phyloP scores from a whole-genome alignment of 441 rosid genomes.

The Arabidopsis lyrata region DNA sequence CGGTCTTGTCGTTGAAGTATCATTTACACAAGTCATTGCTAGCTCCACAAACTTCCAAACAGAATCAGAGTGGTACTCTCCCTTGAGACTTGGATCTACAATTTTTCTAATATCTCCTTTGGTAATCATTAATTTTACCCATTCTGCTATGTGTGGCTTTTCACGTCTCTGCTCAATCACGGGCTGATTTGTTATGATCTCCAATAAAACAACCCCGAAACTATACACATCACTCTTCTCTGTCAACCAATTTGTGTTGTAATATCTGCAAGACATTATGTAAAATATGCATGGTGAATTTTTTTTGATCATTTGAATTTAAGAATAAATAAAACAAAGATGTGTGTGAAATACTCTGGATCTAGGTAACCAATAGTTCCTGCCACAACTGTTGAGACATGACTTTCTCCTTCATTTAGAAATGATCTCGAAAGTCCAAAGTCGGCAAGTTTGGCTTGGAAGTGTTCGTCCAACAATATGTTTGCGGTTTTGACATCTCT shows the following conservation, averaged over 20 bases:
- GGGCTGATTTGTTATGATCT: constrained; percentile 42
- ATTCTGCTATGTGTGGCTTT: constrained; percentile 41
- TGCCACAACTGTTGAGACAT: constrained; percentile 48
- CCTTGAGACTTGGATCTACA: constrained; percentile 57
- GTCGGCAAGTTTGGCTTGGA: constrained; percentile 54
- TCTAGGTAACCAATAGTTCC: constrained; percentile 57
- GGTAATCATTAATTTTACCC: constrained; percentile 51
- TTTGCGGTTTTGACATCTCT: constrained; percentile 57
- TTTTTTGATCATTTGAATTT: neutral
- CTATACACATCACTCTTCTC: constrained; percentile 56
- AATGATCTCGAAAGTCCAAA: constrained; percentile 54
- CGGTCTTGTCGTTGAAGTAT: constrained; percentile 49
- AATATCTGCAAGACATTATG: constrained; percentile 42
- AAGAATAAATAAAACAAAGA: neutral
- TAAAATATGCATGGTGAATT: neutral
- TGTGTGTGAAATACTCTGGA: constrained; percentile 49
- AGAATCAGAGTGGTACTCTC: constrained; percentile 52
- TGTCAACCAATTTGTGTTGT: constrained; percentile 32
- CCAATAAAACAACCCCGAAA: constrained; percentile 50
- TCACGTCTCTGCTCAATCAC: constrained; percentile 40
- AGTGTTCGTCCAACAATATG: constrained; percentile 47
- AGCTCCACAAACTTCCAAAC: constrained; percentile 63
- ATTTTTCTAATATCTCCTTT: constrained; percentile 56
- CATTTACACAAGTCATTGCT: constrained; percentile 57
- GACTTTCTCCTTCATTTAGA: constrained; percentile 39